Evolutionary conservation across 2,329 filamentous ascomycete genomes (phyloP).

Genomic region (Fusarium illudens): DNA sequence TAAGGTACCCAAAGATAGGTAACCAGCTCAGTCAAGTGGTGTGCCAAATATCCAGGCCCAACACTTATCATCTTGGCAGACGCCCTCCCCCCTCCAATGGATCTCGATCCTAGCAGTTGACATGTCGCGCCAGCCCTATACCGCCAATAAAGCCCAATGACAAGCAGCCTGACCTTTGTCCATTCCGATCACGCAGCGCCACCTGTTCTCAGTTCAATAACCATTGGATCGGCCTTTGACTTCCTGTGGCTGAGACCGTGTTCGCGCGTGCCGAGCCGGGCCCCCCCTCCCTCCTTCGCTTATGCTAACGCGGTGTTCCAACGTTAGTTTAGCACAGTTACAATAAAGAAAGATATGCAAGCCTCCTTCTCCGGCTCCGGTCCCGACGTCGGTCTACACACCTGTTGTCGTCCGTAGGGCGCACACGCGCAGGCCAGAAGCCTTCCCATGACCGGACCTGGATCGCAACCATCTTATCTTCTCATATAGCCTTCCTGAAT

Average conservation of each 20-base stretch:
- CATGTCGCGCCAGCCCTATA: not conserved
- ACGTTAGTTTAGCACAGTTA: no score
- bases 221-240: not conserved
- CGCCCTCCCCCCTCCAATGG: not conserved
- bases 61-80: no score
- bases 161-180: no score
- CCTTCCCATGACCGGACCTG: constrained; percentile 12
- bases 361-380: not conserved
- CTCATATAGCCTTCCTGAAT: constrained; percentile 12
- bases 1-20: no score
- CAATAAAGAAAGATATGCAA: not conserved
- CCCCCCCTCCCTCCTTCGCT: not conserved
- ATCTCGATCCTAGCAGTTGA: not conserved
- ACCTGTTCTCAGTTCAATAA: not conserved
- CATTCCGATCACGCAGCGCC: constrained; percentile 30
- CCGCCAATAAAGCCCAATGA: not conserved
- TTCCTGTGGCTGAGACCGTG: not conserved
- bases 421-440: constrained; percentile 12
- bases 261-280: constrained; percentile 1
- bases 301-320: no score
- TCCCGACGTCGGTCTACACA: constrained; percentile 21
- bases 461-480: not conserved
- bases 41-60: no score
- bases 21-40: no score
- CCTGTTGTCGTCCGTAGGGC: not conserved